These are phyloP conservation scores for Pythium rhizo-oryzae DNA, from an alignment of 352 stramenopile genomes.

Conservation along the genomic window DNA sequence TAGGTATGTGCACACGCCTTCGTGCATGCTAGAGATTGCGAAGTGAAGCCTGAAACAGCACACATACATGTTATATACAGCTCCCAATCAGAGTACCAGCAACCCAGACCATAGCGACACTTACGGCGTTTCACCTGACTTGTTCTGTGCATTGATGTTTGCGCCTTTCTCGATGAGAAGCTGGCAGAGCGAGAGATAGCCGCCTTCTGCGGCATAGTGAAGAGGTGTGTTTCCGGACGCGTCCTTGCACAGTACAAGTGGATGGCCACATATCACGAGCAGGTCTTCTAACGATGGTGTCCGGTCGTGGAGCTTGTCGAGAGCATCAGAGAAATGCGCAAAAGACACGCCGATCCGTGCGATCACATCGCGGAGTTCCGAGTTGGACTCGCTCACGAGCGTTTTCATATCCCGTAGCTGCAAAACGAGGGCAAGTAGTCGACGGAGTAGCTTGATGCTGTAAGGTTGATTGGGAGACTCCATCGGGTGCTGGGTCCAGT, in stretches of 20 bases:
- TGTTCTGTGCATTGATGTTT: slow-evolving; percentile 82
- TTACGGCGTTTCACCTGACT: slow-evolving; percentile 76
- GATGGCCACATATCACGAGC: slow-evolving; percentile 71
- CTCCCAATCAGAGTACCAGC: background rate
- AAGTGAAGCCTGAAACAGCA: slow-evolving; percentile 60
- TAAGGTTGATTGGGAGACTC: slow-evolving; percentile 69
- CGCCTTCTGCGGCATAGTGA: slow-evolving; percentile 77
- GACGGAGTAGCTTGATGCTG: slow-evolving; percentile 53
- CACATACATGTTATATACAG: background rate
- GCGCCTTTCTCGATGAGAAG: slow-evolving; percentile 64
- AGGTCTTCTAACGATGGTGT: slow-evolving; percentile 62
- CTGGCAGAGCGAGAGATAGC: slow-evolving; percentile 66
- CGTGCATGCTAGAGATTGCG: slow-evolving; percentile 75
- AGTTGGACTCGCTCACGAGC: slow-evolving; percentile 62
- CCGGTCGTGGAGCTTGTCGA: slow-evolving; percentile 64
- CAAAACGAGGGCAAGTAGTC: slow-evolving; percentile 49
- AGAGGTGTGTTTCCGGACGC: slow-evolving; percentile 71
- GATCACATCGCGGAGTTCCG: slow-evolving; percentile 57
- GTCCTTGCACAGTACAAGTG: slow-evolving; percentile 65
- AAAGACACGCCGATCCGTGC: slow-evolving; percentile 57
- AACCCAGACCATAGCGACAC: slow-evolving; percentile 10
- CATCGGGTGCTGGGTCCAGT: slow-evolving; percentile 64
- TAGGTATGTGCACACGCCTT: slow-evolving; percentile 66
- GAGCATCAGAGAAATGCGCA: slow-evolving; percentile 60
- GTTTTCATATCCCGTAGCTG: slow-evolving; percentile 53